phyloP scores from a whole-genome alignment of 768 basidiomycete genomes.

The Lanmaoa pseudosensibilis region DNA sequence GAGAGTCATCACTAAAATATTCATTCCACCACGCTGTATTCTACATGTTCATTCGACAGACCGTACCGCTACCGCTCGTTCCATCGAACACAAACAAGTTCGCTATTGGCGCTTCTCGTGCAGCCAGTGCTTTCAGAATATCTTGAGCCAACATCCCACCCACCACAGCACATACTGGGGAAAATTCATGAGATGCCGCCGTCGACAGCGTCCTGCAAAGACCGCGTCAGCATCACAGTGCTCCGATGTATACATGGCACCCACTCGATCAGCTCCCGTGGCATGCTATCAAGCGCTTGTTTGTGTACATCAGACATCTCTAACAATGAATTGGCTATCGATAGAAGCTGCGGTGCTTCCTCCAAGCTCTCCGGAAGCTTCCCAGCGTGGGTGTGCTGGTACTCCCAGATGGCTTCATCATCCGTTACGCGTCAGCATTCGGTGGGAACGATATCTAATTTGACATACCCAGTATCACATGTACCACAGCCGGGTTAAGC shows the following conservation, averaged over 20 bases:
- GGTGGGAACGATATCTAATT: not conserved
- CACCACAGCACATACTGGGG: slow-evolving; percentile 90
- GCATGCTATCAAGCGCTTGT: slow-evolving; percentile 57
- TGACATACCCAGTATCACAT: slow-evolving; percentile 66
- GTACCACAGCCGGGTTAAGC: slow-evolving; percentile 72
- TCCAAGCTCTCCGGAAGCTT: slow-evolving; percentile 53
- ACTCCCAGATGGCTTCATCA: slow-evolving; percentile 77
- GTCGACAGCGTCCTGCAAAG: slow-evolving; percentile 59
- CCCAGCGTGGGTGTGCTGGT: slow-evolving; percentile 57
- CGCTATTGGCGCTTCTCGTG: slow-evolving; percentile 88
- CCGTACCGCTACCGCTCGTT: slow-evolving; percentile 71
- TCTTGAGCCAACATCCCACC: slow-evolving; percentile 96
- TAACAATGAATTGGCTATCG: slow-evolving; percentile 64
- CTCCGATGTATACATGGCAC: not conserved
- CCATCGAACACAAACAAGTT: slow-evolving; percentile 93
- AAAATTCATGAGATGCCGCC: slow-evolving; percentile 82
- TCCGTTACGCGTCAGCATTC: slow-evolving; percentile 14
- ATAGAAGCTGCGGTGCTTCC: slow-evolving; percentile 55
- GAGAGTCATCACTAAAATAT: not conserved
- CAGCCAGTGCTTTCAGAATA: slow-evolving; percentile 86
- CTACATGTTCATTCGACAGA: slow-evolving; percentile 53
- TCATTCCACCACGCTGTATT: not conserved
- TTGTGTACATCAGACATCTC: slow-evolving; percentile 66
- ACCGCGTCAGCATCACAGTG: slow-evolving; percentile 8
- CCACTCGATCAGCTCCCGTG: slow-evolving; percentile 64